Base-by-base conservation (phyloP, 768 basidiomycete species). In the Roridomyces roridus region DNA sequence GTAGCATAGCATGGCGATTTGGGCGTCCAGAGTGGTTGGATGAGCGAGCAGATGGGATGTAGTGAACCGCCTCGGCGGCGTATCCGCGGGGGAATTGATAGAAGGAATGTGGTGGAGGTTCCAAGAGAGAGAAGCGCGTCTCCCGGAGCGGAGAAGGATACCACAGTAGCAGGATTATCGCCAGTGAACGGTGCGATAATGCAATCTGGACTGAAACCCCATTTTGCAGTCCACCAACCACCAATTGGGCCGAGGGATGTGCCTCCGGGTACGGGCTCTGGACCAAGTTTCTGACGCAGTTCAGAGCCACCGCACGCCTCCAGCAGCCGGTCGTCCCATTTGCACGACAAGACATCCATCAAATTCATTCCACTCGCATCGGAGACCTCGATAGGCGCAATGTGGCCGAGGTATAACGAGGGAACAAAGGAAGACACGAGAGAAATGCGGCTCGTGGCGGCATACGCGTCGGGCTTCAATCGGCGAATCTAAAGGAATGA, bases 351-450 rank as follows among this genome's bases (percentile, higher is more conserved):
- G 47, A 94, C 83, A 59, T 91, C 77, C 88, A 91, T 94, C 25
- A 94, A 74, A 68, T 94, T 94, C 91, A 92, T 94, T 0, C 94
- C 94, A 67, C 90, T 92, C 3, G 91, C 92, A 70, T 95, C 94
- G 23, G 87, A 86, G n/a, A 88, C 84, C 64, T 96, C 94, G 48
- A 93, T 87, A 0, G 91, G 89, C 10, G 88, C 89, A 60, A 94
- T 82, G 45, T 74, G 72, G 4, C 91, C 90, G 44, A 93, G 77
- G 68, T 95, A 88, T n/a, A 96, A 70, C 0, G 92, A 93, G 5
- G 91, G 82, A 55, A 94, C 76, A 75, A 92, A 94, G 17, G 89
- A 92, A 12, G 90, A 92, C 8, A 94, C 87, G 28, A 96, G 79
- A 8, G 89, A 91, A 37, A 96, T 86, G 34, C 85, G 80, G 20